phyloP scores from a whole-genome alignment of 2,329 filamentous ascomycete species.

The Sclerotinia sclerotiorum region DNA sequence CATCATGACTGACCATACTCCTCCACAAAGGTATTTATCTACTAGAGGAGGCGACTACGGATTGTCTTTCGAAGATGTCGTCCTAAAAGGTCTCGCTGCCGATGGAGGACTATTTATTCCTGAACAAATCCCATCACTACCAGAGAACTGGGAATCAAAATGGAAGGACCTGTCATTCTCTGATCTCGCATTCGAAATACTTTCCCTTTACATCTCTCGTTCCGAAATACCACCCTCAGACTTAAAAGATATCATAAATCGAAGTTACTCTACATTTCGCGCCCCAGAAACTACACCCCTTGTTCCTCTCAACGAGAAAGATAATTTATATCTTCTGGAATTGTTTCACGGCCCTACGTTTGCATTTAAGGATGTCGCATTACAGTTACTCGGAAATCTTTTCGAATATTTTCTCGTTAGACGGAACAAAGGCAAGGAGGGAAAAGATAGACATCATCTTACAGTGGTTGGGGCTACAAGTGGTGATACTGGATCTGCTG shows the following conservation, averaged over 20 bases:
- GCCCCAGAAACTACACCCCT: constrained; percentile 75
- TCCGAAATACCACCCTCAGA: constrained; percentile 79
- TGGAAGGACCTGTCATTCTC: constrained; percentile 80
- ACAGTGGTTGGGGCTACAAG: constrained; percentile 85
- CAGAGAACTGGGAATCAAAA: constrained; percentile 60
- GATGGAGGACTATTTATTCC: constrained; percentile 91
- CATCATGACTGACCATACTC: constrained; percentile 41
- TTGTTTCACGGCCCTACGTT: constrained; percentile 96
- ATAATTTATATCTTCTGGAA: constrained; percentile 82
- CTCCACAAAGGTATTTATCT: constrained; percentile 61
- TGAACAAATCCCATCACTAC: constrained; percentile 70
- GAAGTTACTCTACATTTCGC: constrained; percentile 89
- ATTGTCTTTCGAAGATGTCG: constrained; percentile 86
- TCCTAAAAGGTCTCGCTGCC: constrained; percentile 81
- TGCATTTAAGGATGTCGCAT: constrained; percentile 91
- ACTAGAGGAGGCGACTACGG: constrained; percentile 63
- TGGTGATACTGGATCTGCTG: constrained; percentile 88
- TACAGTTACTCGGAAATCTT: constrained; percentile 94
- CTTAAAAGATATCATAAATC: constrained; percentile 77
- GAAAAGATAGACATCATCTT: constrained; percentile 66
- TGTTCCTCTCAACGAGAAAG: constrained; percentile 67
- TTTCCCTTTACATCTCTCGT: constrained; percentile 82
- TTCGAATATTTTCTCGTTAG: constrained; percentile 85
- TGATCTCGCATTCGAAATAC: constrained; percentile 80
- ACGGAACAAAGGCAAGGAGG: constrained; percentile 68